Evolutionary conservation across 352 stramenopile species (phyloP).

Genomic region (Pythium dissimile): DNA sequence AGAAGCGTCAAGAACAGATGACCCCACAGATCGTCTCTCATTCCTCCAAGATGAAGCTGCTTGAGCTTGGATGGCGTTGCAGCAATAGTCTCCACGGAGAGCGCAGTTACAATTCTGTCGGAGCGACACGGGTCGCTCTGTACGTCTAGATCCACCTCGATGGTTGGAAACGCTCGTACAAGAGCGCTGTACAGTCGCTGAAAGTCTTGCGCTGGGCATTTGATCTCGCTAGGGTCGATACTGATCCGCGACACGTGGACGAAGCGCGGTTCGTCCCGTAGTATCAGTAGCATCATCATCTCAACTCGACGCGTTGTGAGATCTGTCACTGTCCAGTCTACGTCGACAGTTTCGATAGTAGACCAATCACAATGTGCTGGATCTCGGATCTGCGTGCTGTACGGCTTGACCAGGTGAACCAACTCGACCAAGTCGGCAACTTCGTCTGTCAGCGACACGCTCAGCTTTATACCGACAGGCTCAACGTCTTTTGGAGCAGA

Average conservation of each 20-base stretch:
- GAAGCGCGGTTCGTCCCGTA: not conserved
- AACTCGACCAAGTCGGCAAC: not conserved
- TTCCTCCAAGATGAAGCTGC: not conserved
- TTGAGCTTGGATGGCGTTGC: not conserved
- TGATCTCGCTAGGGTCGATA: slow-evolving; percentile 1
- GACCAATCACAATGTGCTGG: not conserved
- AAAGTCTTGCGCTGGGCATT: not conserved
- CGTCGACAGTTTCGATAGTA: slow-evolving; percentile 1
- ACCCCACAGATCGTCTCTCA: not conserved
- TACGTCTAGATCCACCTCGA: not conserved
- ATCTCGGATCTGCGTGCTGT: not conserved
- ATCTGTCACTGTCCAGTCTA: not conserved
- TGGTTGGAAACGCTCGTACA: not conserved
- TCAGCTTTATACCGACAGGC: not conserved
- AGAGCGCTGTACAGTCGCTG: not conserved
- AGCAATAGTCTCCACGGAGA: slow-evolving; percentile 7
- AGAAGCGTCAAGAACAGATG: slow-evolving; percentile 4
- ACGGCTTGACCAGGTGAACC: not conserved
- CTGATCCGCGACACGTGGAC: not conserved
- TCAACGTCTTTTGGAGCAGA: not conserved
- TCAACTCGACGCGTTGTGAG: not conserved
- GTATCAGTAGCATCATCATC: not conserved
- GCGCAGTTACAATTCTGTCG: too few species aligned
- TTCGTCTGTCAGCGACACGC: not conserved
- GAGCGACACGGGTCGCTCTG: too few species aligned